Conservation (phyloP, 2,329 filamentous ascomycete species). For the Fusarium xylarioides region DNA sequence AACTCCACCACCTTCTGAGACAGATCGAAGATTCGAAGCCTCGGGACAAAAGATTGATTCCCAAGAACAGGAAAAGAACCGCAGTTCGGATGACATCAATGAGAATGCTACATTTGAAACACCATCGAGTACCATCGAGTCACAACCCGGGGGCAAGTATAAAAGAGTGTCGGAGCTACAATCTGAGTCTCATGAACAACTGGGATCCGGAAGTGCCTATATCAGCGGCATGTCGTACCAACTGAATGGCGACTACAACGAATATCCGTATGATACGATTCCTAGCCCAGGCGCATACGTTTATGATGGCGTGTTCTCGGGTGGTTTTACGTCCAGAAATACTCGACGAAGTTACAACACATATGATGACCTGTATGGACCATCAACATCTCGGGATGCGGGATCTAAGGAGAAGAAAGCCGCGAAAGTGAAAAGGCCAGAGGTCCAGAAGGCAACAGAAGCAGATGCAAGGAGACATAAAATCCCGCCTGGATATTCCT, state of each 20-base stretch:
- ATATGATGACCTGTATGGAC: fast-evolving
- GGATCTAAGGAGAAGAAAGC: fast-evolving
- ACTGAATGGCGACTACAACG: fast-evolving
- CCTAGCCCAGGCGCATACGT: background rate
- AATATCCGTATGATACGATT: fast-evolving
- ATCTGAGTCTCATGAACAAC: background rate
- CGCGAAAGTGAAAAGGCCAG: fast-evolving
- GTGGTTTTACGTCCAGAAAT: fast-evolving
- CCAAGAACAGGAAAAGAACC: fast-evolving
- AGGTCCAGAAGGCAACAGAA: background rate
- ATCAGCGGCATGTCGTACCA: background rate
- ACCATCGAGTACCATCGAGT: fast-evolving
- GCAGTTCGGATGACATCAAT: fast-evolving
- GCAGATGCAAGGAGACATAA: fast-evolving
- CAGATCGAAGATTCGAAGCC: fast-evolving
- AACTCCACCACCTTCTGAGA: fast-evolving
- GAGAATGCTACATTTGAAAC: fast-evolving
- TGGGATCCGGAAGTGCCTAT: background rate
- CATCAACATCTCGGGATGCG: fast-evolving
- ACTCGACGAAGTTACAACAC: fast-evolving
- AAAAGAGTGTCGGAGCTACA: background rate
- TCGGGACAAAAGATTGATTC: fast-evolving
- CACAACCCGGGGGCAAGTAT: fast-evolving
- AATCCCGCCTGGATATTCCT: fast-evolving
- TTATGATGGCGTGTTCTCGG: fast-evolving